A percentile compares a stretch with the other conserved stretches of the same genome.
Conservation (phyloP, 257 asterid species). For the Datura wrightii region DNA sequence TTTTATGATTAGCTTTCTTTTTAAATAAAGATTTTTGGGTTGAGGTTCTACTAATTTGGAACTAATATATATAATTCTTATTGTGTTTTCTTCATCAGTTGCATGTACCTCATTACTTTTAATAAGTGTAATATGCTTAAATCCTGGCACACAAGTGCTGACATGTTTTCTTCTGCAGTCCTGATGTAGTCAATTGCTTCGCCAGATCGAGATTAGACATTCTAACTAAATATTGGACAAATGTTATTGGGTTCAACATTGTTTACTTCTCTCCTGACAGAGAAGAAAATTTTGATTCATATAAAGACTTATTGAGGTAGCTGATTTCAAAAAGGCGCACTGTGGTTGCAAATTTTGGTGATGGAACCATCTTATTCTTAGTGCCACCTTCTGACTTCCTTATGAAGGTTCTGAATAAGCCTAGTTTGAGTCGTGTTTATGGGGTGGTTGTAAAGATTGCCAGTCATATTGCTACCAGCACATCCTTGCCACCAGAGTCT, state of each 20-base stretch:
- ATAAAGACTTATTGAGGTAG: not conserved
- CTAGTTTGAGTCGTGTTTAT: slow-evolving; percentile 84
- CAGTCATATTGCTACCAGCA: slow-evolving; percentile 44
- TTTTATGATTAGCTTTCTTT: not conserved
- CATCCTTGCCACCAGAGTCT: slow-evolving; percentile 25
- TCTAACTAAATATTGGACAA: slow-evolving; percentile 76
- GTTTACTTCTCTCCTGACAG: not conserved
- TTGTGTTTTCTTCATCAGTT: not conserved
- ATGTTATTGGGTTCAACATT: slow-evolving; percentile 77
- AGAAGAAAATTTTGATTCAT: not conserved
- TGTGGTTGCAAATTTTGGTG: slow-evolving; percentile 84
- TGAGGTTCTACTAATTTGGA: not conserved
- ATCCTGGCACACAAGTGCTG: not conserved
- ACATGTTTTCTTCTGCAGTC: slow-evolving; percentile 52
- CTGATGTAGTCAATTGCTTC: slow-evolving; percentile 78
- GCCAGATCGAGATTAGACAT: slow-evolving; percentile 89
- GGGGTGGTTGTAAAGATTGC: slow-evolving; percentile 87
- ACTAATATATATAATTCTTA: not conserved
- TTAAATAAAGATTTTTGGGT: not conserved
- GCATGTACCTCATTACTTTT: not conserved
- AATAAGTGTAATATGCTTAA: not conserved
- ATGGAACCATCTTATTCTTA: slow-evolving; percentile 83
- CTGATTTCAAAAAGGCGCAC: slow-evolving; percentile 69
- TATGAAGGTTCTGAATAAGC: slow-evolving; percentile 63
- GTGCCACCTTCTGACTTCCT: slow-evolving; percentile 91